A percentile compares a stretch with the other conserved stretches of the same genome.
Evolutionary conservation across 2,329 filamentous ascomycete species (phyloP).

Genomic region (Lasiodiplodia gonubiensis): DNA sequence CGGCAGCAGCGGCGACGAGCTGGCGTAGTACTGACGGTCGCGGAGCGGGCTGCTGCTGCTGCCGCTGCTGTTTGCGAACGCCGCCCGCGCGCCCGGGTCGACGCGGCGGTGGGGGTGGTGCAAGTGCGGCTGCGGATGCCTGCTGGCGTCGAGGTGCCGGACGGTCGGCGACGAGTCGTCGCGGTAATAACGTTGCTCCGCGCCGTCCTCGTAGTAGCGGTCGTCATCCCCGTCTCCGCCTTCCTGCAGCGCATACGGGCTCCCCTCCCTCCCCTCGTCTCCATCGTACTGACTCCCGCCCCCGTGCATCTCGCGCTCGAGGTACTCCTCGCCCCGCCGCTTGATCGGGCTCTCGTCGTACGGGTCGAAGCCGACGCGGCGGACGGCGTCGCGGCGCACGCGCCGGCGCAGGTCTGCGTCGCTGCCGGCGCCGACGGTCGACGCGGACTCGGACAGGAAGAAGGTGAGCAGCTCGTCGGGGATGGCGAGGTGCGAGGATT

Average conservation of each 20-base stretch:
- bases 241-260: background rate
- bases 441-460: slow-evolving; percentile 72
- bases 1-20: slow-evolving; percentile 31
- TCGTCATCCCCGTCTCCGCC: background rate
- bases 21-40: background rate
- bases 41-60: slow-evolving; percentile 14
- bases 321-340: slow-evolving; percentile 68
- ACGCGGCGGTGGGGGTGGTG: too few species aligned
- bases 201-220: background rate
- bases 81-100: too few species aligned
- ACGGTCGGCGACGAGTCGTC: background rate
- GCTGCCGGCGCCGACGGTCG: slow-evolving; percentile 68
- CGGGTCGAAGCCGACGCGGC: slow-evolving; percentile 71
- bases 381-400: slow-evolving; percentile 64
- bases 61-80: too few species aligned
- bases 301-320: slow-evolving; percentile 46
- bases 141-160: background rate
- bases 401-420: slow-evolving; percentile 66
- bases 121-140: too few species aligned
- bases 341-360: slow-evolving; percentile 75
- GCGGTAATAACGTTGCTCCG: background rate
- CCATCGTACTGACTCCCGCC: background rate
- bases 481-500: slow-evolving; percentile 85
- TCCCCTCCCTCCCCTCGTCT: background rate
- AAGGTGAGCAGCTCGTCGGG: slow-evolving; percentile 88